Evolutionary conservation across 306 rosid species (phyloP).

Genomic region (Rubus idaeus): DNA sequence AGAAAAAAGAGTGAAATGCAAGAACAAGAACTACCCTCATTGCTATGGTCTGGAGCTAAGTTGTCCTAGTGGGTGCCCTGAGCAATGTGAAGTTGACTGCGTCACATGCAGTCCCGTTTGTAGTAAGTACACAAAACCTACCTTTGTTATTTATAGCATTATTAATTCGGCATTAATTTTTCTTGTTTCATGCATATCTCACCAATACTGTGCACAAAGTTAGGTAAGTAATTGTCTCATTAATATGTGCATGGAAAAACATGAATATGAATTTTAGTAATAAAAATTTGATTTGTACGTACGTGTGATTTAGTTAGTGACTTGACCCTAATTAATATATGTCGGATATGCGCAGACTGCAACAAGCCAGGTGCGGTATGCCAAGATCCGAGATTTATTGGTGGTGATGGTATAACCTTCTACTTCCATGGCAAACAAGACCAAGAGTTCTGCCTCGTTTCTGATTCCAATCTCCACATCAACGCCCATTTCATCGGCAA

Average conservation of each 20-base stretch:
- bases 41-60: constrained; percentile 31
- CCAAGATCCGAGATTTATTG: constrained; percentile 53
- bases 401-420: constrained; percentile 64
- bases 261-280: no score
- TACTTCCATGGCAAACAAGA: constrained; percentile 41
- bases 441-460: constrained; percentile 33
- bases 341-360: constrained; percentile 20
- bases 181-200: no score
- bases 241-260: no score
- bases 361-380: constrained; percentile 37
- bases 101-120: constrained; percentile 41
- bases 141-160: no score
- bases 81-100: constrained; percentile 36
- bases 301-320: no score
- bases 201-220: no score
- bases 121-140: constrained; percentile 18
- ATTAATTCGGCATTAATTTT: no score
- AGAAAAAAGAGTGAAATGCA: constrained; percentile 28
- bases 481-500: constrained; percentile 36
- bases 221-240: no score
- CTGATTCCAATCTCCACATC: constrained; percentile 39
- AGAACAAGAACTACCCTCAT: constrained; percentile 19
- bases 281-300: no score
- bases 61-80: constrained; percentile 35
- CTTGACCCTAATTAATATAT: no score